Conservation (phyloP, 1,284 basidiomycete genomes). For the Filobasidium uniguttulatum region DNA sequence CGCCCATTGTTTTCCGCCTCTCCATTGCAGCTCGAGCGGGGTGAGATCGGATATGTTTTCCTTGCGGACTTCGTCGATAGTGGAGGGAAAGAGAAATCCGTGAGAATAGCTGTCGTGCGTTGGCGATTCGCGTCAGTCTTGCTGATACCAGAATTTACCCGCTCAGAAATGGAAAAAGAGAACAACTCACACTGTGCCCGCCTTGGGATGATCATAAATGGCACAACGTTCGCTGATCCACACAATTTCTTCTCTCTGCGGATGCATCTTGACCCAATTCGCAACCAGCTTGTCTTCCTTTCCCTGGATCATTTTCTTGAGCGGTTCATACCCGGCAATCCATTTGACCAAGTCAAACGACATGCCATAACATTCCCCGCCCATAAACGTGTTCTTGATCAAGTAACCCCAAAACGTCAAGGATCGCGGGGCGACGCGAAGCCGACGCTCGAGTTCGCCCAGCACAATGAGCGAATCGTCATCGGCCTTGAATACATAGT, state of each 20-base stretch:
- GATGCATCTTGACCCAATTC: constrained; percentile 84
- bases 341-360: constrained; percentile 84
- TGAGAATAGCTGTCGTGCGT: constrained; percentile 58
- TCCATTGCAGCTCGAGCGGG: constrained; percentile 12
- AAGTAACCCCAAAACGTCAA: constrained; percentile 91
- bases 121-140: neutral
- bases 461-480: constrained; percentile 91
- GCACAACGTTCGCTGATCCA: constrained; percentile 90
- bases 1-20: constrained; percentile 29
- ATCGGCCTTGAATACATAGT: constrained; percentile 83
- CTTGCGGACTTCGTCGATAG: constrained; percentile 53
- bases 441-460: constrained; percentile 72
- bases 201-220: constrained; percentile 95
- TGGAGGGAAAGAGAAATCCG: constrained; percentile 91
- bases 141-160: neutral
- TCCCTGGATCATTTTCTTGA: constrained; percentile 58
- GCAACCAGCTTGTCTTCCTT: constrained; percentile 90
- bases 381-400: constrained; percentile 90
- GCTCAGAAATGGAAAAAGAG: neutral
- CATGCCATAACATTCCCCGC: constrained; percentile 82
- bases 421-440: constrained; percentile 56
- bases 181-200: constrained; percentile 73
- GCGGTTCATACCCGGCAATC: constrained; percentile 57
- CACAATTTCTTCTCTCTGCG: constrained; percentile 60
- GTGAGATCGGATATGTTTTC: constrained; percentile 27